Evolutionary conservation across 2,329 filamentous ascomycete species (phyloP).

Genomic region (Botrytis hyacinthi): DNA sequence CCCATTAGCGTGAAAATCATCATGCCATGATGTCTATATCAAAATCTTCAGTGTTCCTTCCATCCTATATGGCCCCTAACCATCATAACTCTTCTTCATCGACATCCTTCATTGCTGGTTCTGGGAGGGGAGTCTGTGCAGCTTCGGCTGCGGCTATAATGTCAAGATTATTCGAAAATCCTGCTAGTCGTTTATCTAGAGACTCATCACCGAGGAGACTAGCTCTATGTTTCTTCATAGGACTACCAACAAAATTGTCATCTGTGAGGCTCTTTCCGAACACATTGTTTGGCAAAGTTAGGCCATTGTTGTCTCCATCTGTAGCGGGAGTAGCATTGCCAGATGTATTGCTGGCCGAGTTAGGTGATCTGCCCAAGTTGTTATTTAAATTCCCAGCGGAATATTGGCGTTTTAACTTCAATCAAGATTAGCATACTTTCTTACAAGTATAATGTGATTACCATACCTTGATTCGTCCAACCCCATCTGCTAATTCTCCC

Average conservation of each 20-base stretch:
- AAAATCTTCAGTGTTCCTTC: constrained; percentile 10
- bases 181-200: constrained; percentile 33
- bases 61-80: constrained; percentile 15
- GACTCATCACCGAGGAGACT: constrained; percentile 52
- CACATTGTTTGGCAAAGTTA: constrained; percentile 39
- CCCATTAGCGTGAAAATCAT: background rate
- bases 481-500: constrained; percentile 75
- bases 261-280: constrained; percentile 46
- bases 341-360: constrained; percentile 46
- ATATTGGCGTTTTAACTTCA: constrained; percentile 75
- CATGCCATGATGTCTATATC: constrained; percentile 11
- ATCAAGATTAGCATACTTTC: background rate
- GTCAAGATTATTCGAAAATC: constrained; percentile 29
- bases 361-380: constrained; percentile 46
- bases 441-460: background rate
- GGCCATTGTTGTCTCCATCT: constrained; percentile 36
- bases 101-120: constrained; percentile 26
- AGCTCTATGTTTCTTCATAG: constrained; percentile 72
- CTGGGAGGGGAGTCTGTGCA: constrained; percentile 31
- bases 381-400: constrained; percentile 65
- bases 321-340: constrained; percentile 45
- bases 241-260: constrained; percentile 60
- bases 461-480: constrained; percentile 76
- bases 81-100: constrained; percentile 37
- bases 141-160: constrained; percentile 37